Evolutionary conservation across 148 eudicot species (phyloP).

Genomic region (Polygonum aviculare): DNA sequence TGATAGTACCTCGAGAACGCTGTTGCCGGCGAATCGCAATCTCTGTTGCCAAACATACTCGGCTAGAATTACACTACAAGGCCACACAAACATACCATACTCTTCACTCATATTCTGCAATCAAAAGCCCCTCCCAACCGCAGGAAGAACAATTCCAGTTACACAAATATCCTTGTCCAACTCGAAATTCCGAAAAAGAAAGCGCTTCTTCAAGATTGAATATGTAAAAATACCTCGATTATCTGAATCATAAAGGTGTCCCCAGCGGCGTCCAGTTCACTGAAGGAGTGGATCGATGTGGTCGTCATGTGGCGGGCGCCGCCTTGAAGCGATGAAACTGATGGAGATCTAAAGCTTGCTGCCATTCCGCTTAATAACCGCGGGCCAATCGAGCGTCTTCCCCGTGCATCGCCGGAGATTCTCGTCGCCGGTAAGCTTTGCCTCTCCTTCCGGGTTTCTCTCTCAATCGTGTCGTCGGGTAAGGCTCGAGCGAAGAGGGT

Average conservation of each 20-base stretch:
- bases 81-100: slow-evolving; percentile 94
- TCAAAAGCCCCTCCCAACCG: neutral
- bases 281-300: slow-evolving; percentile 40
- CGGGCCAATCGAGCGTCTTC: no score
- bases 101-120: slow-evolving; percentile 73
- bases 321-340: neutral
- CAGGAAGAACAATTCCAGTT: neutral
- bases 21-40: no score
- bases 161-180: neutral
- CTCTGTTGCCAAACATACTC: slow-evolving; percentile 92
- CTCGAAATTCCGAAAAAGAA: neutral
- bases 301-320: slow-evolving; percentile 33
- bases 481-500: no score
- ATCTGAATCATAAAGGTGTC: slow-evolving; percentile 47
- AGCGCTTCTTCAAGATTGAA: neutral
- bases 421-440: no score
- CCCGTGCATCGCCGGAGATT: no score
- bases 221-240: slow-evolving; percentile 35
- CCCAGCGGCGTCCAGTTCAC: slow-evolving; percentile 14
- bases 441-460: no score
- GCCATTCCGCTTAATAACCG: no score
- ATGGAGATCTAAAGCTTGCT: no score
- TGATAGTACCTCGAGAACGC: no score
- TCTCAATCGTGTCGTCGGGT: no score
- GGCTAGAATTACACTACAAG: slow-evolving; percentile 69